Conservation (phyloP, 2,329 filamentous ascomycete species). For the Alternaria atra region DNA sequence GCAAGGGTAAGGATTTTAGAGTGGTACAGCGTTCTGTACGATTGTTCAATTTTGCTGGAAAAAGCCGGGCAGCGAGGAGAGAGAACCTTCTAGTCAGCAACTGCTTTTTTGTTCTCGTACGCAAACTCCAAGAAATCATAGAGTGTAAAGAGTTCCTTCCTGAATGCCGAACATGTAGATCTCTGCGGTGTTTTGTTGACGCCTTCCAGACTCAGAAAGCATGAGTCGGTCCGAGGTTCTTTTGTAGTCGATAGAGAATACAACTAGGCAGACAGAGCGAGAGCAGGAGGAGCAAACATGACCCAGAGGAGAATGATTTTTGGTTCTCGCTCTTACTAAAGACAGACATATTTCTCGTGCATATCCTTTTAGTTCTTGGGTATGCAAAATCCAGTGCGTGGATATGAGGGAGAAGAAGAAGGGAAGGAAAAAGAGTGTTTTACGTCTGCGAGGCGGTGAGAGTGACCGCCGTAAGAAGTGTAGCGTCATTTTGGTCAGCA, state of each 20-base stretch:
- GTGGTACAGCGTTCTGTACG: too few species aligned
- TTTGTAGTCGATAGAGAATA: too few species aligned
- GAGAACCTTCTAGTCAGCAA: not conserved
- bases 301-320: not conserved
- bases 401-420: not conserved
- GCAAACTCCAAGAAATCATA: not conserved
- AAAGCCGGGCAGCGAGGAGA: not conserved
- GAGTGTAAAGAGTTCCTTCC: too few species aligned
- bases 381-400: not conserved
- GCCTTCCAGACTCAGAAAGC: not conserved
- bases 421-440: rapidly evolving
- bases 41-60: not conserved
- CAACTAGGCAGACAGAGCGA: not conserved
- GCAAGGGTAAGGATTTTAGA: not conserved
- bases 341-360: not conserved
- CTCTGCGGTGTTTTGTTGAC: too few species aligned
- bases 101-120: not conserved
- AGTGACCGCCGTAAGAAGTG: not conserved
- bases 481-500: not conserved
- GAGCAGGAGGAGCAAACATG: not conserved
- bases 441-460: rapidly evolving
- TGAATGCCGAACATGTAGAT: not conserved
- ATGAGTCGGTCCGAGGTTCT: rapidly evolving
- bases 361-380: not conserved
- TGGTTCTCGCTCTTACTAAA: not conserved